These are phyloP conservation scores for Lindgomyces ingoldianus DNA, from an alignment of 495 filamentous ascomycete species.

Conservation along the genomic window DNA sequence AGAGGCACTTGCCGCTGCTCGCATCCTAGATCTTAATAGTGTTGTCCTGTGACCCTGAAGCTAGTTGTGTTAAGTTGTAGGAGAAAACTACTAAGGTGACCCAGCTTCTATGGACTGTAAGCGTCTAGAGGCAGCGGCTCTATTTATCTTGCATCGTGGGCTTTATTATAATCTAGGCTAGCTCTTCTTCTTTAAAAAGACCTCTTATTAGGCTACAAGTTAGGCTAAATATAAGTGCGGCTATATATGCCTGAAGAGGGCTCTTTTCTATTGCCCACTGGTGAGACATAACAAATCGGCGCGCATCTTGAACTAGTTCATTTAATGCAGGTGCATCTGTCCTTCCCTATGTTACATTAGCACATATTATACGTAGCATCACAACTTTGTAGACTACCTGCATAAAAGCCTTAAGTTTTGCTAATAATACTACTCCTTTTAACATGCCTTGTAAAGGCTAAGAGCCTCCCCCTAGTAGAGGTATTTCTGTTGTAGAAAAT, in stretches of 20 bases:
- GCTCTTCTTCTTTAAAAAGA: slow-evolving; percentile 4
- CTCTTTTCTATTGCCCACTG: too few species aligned
- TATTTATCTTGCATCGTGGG: slow-evolving; percentile 34
- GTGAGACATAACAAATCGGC: too few species aligned
- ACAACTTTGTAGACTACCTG: neutral
- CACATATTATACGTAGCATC: neutral
- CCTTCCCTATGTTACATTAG: neutral
- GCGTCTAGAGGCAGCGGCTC: slow-evolving; percentile 13
- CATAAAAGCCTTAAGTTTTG: neutral
- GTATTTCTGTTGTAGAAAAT: neutral
- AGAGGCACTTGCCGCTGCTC: too few species aligned
- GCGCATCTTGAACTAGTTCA: too few species aligned
- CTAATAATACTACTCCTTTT: neutral
- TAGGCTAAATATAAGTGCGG: neutral
- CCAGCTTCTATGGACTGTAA: neutral
- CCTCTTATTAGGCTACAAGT: too few species aligned
- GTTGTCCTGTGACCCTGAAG: too few species aligned
- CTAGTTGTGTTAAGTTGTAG: neutral
- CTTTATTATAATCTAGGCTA: neutral
- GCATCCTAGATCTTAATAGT: too few species aligned
- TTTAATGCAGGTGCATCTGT: neutral
- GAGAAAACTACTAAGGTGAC: neutral
- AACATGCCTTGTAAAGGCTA: slow-evolving; percentile 1
- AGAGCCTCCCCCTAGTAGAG: slow-evolving; percentile 1
- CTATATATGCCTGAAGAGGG: too few species aligned